Base-by-base conservation (phyloP, 192 early-diverging fungal species). In the Backusella parvicylindrica region DNA sequence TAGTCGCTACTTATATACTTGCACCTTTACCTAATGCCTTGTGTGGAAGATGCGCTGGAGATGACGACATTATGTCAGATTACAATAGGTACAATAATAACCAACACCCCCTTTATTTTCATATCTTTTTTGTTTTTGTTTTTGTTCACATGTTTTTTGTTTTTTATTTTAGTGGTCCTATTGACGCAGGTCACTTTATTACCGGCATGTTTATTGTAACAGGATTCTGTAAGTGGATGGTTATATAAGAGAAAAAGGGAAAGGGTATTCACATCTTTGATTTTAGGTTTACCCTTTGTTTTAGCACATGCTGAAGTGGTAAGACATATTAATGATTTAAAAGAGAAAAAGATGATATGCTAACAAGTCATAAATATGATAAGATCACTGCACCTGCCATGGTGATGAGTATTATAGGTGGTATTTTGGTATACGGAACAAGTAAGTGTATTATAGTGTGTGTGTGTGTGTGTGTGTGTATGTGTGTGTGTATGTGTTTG, bases 1-100 rank as follows among this genome's bases (percentile, higher is more conserved):
- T 67, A 80, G 96, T 96, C 8, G 91, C 96, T 30, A 97, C 93
- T 18, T 99, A 95, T 80, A 87, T 95, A 23, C 68, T 99, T 74
- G 96, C 97, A 21, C 96, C 96, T 12, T 38, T 97, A 37, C 97
- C 97, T 0, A 99, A 99, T 79, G 90, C 89, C 49, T 75, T 99
- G 28, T 95, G 91, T 78, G 89, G 91, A 64, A 85, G 90, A 37
- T 89, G 92, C 64, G 87, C 91, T 32, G 84, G 86, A 30, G 85
- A 87, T 13, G 85, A 91, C 38, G 92, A 95, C 70, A 84, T 91
- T 73, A 86, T 93, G 83, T 90, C 89, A 9, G 89, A 91, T 68
- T 83, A 85, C 36, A 80, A 88, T 76, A 88, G 82, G 76, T 88
- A 60, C 49, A 32, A 60, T 21, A 64, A 23, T 12, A 33, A 18